Evolutionary conservation across 805 yeast species (phyloP).

Genomic region (Kodamaea leandrae): DNA sequence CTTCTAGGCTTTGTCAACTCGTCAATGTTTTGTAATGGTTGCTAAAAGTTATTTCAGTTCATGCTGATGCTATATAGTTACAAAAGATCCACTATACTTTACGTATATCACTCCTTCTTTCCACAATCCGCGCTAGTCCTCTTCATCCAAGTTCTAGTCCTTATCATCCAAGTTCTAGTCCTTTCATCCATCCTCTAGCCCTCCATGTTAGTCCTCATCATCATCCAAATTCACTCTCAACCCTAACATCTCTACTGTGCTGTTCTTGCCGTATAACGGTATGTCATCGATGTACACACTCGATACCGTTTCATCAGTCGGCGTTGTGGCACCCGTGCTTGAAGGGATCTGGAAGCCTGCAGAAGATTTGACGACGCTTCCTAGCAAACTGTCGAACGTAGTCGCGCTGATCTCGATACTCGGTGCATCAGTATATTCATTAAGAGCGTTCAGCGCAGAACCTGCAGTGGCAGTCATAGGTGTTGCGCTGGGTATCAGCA

Average conservation of each 20-base stretch:
- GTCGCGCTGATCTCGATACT: slow-evolving; percentile 26
- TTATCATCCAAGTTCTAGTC: too few species aligned
- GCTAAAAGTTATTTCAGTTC: too few species aligned
- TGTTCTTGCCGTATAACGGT: slow-evolving; percentile 39
- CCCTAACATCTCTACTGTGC: slow-evolving; percentile 38
- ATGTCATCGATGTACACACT: slow-evolving; percentile 37
- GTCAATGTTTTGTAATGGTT: too few species aligned
- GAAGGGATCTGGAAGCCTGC: not conserved
- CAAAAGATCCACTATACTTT: too few species aligned
- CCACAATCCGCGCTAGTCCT: too few species aligned
- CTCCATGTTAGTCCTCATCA: slow-evolving; percentile 8
- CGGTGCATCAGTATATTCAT: slow-evolving; percentile 7
- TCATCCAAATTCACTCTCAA: slow-evolving; percentile 25
- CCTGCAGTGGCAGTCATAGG: slow-evolving; percentile 13
- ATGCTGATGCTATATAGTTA: too few species aligned
- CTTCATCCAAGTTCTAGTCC: too few species aligned
- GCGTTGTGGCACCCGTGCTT: slow-evolving; percentile 1
- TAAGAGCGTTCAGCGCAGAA: slow-evolving; percentile 10
- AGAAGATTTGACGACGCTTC: slow-evolving; percentile 22
- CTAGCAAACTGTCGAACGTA: slow-evolving; percentile 33
- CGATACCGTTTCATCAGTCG: slow-evolving; percentile 15
- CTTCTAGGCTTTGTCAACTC: not conserved
- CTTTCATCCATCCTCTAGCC: too few species aligned
- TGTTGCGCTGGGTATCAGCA: slow-evolving; percentile 11
- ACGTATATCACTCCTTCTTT: too few species aligned